A percentile compares a stretch with the other conserved stretches of the same genome.
Evolutionary conservation across 805 yeast species (phyloP).

Genomic region (Saturnispora serradocipensis): DNA sequence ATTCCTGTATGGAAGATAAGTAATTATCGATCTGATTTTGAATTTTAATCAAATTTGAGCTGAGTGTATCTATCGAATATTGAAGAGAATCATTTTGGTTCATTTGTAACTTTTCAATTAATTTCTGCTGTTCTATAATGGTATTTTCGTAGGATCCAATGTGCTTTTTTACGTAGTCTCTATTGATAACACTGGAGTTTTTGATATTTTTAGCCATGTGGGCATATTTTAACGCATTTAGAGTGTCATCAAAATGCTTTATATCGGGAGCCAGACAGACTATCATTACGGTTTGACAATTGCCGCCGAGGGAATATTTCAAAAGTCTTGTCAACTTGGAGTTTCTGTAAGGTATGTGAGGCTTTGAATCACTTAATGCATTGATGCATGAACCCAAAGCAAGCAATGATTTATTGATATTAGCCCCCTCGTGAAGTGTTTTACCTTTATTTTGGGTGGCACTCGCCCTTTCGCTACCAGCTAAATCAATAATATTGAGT

Average conservation of each 20-base stretch:
- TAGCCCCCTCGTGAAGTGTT: slow-evolving; percentile 83
- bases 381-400: slow-evolving; percentile 93
- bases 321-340: slow-evolving; percentile 80
- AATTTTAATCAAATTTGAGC: background rate
- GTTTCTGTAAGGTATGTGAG: slow-evolving; percentile 86
- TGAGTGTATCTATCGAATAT: background rate
- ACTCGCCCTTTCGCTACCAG: slow-evolving; percentile 93
- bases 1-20: background rate
- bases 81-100: background rate
- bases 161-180: slow-evolving; percentile 68
- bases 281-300: slow-evolving; percentile 92
- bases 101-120: slow-evolving; percentile 54
- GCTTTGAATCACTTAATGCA: slow-evolving; percentile 61
- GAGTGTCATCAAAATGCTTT: slow-evolving; percentile 84
- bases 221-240: slow-evolving; percentile 86
- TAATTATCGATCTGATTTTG: background rate
- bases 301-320: slow-evolving; percentile 87
- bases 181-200: slow-evolving; percentile 67
- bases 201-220: slow-evolving; percentile 85
- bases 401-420: slow-evolving; percentile 76
- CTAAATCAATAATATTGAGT: slow-evolving; percentile 79
- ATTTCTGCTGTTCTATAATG: slow-evolving; percentile 72
- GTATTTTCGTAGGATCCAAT: slow-evolving; percentile 77
- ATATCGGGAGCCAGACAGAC: slow-evolving; percentile 88
- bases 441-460: slow-evolving; percentile 80